Conservation (phyloP, 176 grass and related monocot genomes). For the Oryza rufipogon region DNA sequence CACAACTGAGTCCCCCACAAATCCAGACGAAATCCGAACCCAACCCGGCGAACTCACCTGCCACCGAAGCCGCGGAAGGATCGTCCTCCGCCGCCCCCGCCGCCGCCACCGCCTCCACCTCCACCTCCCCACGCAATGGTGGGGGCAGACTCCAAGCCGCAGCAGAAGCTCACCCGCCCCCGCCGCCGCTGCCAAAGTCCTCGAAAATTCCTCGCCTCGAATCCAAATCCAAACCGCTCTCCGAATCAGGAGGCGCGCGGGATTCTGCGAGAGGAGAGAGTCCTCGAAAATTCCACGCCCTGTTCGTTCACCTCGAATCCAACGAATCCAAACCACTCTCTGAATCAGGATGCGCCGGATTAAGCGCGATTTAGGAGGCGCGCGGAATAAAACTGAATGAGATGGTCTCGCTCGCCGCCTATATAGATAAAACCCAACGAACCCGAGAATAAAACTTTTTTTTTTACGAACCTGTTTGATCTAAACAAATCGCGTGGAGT, state of each 20-base stretch:
- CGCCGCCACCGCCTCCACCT: background rate
- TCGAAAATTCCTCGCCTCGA: constrained; percentile 15
- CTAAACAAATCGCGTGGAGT: constrained; percentile 30
- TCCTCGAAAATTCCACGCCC: background rate
- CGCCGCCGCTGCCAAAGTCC: background rate
- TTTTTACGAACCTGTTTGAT: constrained; percentile 42
- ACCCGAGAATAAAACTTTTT: constrained; percentile 34
- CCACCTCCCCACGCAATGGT: constrained; percentile 27
- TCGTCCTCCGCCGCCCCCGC: background rate
- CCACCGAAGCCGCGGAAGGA: constrained; percentile 7
- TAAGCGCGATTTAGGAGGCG: background rate
- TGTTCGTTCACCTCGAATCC: constrained; percentile 8
- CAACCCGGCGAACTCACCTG: constrained; percentile 41
- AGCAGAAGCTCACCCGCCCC: background rate
- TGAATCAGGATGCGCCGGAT: background rate
- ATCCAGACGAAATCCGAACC: constrained; percentile 35
- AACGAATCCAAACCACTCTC: constrained; percentile 12
- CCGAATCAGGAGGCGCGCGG: constrained; percentile 22
- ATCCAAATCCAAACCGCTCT: constrained; percentile 16
- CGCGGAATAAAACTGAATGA: background rate
- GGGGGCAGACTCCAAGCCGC: background rate
- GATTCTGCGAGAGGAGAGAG: background rate
- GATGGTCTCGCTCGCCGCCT: constrained; percentile 35
- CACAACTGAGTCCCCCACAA: constrained; percentile 15
- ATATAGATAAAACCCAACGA: constrained; percentile 39